Conservation (phyloP, 1,284 basidiomycete species). For the Puccinia sorghi region DNA sequence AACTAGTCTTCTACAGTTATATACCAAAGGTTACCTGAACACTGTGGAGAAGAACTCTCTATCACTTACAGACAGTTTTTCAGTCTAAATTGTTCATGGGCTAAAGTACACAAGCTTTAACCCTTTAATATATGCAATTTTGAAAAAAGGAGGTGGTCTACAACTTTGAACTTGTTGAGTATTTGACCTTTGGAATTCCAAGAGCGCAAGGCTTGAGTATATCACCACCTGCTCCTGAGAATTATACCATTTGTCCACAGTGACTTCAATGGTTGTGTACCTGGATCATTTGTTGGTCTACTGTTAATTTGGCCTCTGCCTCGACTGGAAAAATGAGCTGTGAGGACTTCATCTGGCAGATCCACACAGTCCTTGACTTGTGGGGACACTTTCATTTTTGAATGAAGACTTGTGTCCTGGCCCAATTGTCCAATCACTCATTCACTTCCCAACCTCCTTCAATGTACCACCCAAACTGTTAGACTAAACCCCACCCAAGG, state of each 20-base stretch:
- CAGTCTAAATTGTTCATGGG: no score
- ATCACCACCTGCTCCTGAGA: background rate
- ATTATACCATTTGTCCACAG: background rate
- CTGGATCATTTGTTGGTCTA: background rate
- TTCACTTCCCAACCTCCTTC: background rate
- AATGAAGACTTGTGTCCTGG: conserved; percentile 11
- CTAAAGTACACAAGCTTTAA: no score
- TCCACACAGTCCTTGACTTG: background rate
- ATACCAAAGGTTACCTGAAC: no score
- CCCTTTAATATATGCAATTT: conserved; percentile 14
- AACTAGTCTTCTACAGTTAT: no score
- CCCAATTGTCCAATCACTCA: no score
- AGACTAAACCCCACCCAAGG: no score
- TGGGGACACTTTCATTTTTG: conserved; percentile 13
- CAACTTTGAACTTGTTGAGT: background rate
- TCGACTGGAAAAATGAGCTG: background rate
- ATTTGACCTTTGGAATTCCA: background rate
- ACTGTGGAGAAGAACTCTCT: no score
- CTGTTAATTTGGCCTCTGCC: background rate
- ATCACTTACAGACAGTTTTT: no score
- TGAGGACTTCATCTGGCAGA: background rate
- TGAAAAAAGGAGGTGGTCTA: background rate
- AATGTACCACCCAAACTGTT: background rate
- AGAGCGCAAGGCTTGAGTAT: background rate
- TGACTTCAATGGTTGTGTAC: background rate